Conservation (phyloP, 768 basidiomycete genomes). For the Sarcomyxa edulis region DNA sequence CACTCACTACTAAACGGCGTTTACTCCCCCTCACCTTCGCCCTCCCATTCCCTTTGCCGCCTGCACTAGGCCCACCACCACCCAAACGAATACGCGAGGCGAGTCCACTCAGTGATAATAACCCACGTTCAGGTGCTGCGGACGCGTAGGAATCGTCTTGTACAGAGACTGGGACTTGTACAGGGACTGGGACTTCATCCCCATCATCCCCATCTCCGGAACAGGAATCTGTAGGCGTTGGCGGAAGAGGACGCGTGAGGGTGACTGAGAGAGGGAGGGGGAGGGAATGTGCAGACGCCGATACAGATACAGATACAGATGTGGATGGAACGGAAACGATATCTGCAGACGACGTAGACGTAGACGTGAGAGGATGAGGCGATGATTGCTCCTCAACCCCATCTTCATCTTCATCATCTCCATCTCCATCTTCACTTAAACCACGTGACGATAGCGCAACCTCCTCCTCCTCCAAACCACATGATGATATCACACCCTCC, state of each 20-base stretch:
- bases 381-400: not conserved
- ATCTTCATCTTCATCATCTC: not conserved
- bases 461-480: too few species aligned
- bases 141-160: not conserved
- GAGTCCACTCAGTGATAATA: not conserved
- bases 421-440: too few species aligned
- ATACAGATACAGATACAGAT: not conserved
- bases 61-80: not conserved
- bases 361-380: not conserved
- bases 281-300: not conserved
- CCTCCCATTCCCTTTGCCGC: slow-evolving; percentile 1
- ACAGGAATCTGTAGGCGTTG: not conserved
- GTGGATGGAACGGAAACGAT: not conserved
- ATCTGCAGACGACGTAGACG: not conserved
- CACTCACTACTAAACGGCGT: slow-evolving; percentile 28
- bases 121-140: not conserved
- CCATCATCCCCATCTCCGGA: not conserved
- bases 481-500: too few species aligned
- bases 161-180: too few species aligned
- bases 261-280: not conserved
- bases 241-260: not conserved
- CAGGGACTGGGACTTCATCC: not conserved
- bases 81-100: not conserved
- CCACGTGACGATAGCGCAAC: too few species aligned
- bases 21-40: slow-evolving; percentile 15